These are phyloP conservation scores for Dactylorhiza incarnata DNA, from an alignment of 106 monocot genomes.

Conservation along the genomic window DNA sequence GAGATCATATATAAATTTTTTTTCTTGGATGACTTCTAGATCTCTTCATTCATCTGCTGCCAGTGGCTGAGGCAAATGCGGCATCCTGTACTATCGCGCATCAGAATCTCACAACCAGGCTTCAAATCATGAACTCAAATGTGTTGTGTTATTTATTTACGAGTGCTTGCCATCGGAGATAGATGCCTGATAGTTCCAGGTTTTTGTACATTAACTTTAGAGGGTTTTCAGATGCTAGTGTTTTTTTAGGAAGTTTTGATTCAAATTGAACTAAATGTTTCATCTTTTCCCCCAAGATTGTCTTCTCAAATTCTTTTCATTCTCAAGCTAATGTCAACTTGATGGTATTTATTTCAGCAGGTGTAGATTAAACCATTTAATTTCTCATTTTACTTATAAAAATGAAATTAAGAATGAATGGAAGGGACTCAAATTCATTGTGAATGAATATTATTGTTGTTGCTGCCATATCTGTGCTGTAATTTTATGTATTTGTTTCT, in stretches of 20 bases:
- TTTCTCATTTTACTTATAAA: not conserved
- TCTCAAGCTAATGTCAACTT: not conserved
- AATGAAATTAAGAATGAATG: not conserved
- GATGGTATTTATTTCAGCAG: not conserved
- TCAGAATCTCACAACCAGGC: not conserved
- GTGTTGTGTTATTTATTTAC: not conserved
- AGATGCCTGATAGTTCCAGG: not conserved
- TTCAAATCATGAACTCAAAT: not conserved
- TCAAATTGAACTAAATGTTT: not conserved
- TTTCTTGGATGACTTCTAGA: not conserved
- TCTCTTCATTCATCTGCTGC: not conserved
- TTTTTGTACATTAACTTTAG: not conserved
- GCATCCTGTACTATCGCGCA: not conserved
- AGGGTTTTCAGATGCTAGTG: not conserved
- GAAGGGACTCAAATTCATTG: not conserved
- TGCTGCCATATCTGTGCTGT: not conserved
- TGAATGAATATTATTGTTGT: not conserved
- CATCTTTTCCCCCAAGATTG: not conserved
- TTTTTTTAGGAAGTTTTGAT: not conserved
- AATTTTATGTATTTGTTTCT: not conserved
- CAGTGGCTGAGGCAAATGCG: not conserved
- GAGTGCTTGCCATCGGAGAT: not conserved
- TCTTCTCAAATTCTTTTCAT: not conserved
- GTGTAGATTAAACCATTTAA: not conserved
- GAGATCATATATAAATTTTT: not conserved